Conservation (phyloP, 2,329 filamentous ascomycete species). For the Akanthomyces uredinophilus region DNA sequence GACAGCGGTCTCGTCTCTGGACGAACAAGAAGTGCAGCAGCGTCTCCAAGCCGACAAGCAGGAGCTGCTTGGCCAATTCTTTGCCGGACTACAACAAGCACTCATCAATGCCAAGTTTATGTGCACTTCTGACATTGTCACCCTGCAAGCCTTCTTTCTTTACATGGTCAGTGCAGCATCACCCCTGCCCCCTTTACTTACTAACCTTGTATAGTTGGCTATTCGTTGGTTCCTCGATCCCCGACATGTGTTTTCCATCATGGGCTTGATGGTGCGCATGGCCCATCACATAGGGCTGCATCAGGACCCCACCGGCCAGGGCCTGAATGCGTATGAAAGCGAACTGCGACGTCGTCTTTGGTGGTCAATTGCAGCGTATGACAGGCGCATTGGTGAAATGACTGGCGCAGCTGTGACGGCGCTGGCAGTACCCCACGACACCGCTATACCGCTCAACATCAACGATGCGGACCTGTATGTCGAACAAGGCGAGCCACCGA, state of each 20-base stretch:
- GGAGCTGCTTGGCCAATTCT: constrained; percentile 47
- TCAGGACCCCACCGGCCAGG: constrained; percentile 52
- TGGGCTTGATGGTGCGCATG: constrained; percentile 62
- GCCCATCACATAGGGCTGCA: constrained; percentile 66
- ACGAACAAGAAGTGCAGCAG: constrained; percentile 48
- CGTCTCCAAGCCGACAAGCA: constrained; percentile 51
- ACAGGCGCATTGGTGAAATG: constrained; percentile 64
- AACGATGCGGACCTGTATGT: constrained; percentile 56
- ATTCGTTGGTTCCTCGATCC: constrained; percentile 57
- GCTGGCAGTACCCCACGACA: constrained; percentile 48
- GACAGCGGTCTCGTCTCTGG: constrained; percentile 53
- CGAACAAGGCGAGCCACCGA: constrained; percentile 50
- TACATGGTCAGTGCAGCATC: constrained; percentile 47
- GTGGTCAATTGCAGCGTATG: constrained; percentile 67
- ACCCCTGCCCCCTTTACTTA: neutral
- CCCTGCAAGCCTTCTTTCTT: constrained; percentile 63
- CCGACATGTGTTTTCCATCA: constrained; percentile 41
- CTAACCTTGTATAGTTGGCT: constrained; percentile 28
- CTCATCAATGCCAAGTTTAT: constrained; percentile 64
- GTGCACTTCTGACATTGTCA: constrained; percentile 57
- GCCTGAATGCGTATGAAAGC: constrained; percentile 53
- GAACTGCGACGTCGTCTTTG: constrained; percentile 68
- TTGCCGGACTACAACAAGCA: constrained; percentile 57
- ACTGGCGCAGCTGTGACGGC: constrained; percentile 54
- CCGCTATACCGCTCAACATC: constrained; percentile 54